Base-by-base conservation (phyloP, 495 filamentous ascomycete genomes). In the Penicillium bialowiezense region DNA sequence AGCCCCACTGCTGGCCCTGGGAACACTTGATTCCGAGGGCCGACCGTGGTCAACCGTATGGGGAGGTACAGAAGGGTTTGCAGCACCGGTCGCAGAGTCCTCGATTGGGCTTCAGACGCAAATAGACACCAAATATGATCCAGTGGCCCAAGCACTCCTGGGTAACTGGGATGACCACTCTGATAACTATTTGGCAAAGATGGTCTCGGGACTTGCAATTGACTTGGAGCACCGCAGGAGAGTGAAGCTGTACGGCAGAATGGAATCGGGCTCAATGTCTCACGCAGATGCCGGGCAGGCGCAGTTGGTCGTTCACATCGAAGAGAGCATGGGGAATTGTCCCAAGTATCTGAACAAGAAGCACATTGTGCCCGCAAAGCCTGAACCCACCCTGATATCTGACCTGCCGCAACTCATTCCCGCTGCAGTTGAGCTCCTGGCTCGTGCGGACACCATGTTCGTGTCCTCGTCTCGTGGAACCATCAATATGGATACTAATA, bases 281-380 rank as follows among this genome's bases (percentile, higher is more conserved):
- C 55, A 52, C 4, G 55, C 32, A 17, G 56, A 43, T 3, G 21
- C 52, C 18, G 59, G 54, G 36, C 74, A 87, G 41, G 67, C 83
- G n/a, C 84, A 90, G 55, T 50, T 91, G 12, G 78, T 79, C 5
- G 71, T 89, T 20, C 71, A 75, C 28, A 79, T 91, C 47, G 77
- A 86, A 45, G 84, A 86, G 55, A 84, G 78, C 61, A 59, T 93
- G 26, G 84, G 77, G 10, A 91, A 91, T 51, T 92, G 88, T 58
- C 89, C 89, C 0, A 95, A 92, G 68, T 92, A 95, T 53, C 52
- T 93, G 17, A 91, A 90, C 67, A 79, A 78, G 51, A 89, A 87
- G 60, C 71, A 73, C 19, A 81, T 91, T 33, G 44, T 71, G 4
- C 76, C 80, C 3, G 72, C 76, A 26, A 44, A 73, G 1, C 75